Evolutionary conservation across 139 green algal genomes (phyloP).

Genomic region (Axilococcus clingmanii): DNA sequence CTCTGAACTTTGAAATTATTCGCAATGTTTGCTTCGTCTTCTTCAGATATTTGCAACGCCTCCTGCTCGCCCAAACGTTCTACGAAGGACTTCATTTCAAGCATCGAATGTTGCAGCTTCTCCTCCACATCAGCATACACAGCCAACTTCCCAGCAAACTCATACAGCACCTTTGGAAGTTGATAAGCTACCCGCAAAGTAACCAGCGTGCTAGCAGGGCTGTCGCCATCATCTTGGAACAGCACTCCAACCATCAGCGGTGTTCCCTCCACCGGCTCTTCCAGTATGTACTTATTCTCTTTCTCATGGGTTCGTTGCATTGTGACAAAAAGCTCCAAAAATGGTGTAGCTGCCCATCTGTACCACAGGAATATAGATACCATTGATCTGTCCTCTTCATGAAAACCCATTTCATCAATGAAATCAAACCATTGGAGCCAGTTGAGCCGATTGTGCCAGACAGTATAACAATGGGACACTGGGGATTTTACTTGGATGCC

Average conservation of each 20-base stretch:
- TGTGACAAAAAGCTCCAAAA: conserved; percentile 28
- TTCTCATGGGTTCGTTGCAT: conserved; percentile 19
- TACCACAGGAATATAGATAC: conserved; percentile 28
- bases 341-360: conserved; percentile 30
- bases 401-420: conserved; percentile 31
- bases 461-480: conserved; percentile 19
- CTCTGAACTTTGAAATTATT: conserved; percentile 9
- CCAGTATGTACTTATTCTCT: conserved; percentile 24
- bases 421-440: conserved; percentile 33
- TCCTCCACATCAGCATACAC: conserved; percentile 30
- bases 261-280: conserved; percentile 22
- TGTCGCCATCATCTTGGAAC: conserved; percentile 27
- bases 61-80: conserved; percentile 5
- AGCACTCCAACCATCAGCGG: conserved; percentile 23
- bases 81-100: conserved; percentile 13
- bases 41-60: background rate
- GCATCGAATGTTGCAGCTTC: conserved; percentile 22
- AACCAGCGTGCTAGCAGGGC: conserved; percentile 6
- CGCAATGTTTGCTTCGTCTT: conserved; percentile 1
- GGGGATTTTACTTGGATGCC: conserved; percentile 11
- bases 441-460: conserved; percentile 25
- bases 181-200: conserved; percentile 24
- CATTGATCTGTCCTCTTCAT: conserved; percentile 10
- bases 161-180: conserved; percentile 23
- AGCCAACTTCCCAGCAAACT: conserved; percentile 26